A percentile compares a stretch with the other conserved stretches of the same genome.
Conservation (phyloP, 2,329 filamentous ascomycete species). For the Tolypocladium pustulatum region DNA sequence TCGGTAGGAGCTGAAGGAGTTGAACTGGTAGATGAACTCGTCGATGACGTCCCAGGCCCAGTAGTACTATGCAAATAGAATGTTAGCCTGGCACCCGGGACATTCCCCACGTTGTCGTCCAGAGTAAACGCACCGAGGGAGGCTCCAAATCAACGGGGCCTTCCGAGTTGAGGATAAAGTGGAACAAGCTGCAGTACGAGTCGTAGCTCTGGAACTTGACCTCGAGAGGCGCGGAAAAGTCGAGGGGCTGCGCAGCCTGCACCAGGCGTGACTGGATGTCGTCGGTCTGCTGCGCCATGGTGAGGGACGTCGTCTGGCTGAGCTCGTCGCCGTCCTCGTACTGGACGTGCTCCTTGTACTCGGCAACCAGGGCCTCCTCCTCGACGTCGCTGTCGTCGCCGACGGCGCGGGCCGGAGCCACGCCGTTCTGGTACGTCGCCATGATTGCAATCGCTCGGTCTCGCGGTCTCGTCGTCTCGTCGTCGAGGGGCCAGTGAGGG, state of each 20-base stretch:
- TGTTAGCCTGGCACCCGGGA: constrained; percentile 1
- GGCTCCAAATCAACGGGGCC: constrained; percentile 97
- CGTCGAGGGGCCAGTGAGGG: constrained; percentile 8
- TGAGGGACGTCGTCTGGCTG: constrained; percentile 61
- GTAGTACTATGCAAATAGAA: constrained; percentile 59
- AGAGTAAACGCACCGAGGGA: constrained; percentile 65
- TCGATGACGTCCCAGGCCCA: constrained; percentile 99
- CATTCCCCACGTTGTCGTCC: not conserved
- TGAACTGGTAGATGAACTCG: constrained; percentile 99
- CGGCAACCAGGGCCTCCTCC: constrained; percentile 89
- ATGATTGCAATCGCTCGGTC: constrained; percentile 29
- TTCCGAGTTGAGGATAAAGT: constrained; percentile 98
- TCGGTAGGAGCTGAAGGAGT: constrained; percentile 96
- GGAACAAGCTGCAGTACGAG: constrained; percentile 98
- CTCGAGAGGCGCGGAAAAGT: constrained; percentile 91
- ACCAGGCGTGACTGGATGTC: constrained; percentile 89
- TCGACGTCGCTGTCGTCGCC: constrained; percentile 88
- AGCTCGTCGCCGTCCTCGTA: constrained; percentile 80
- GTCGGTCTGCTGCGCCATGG: constrained; percentile 65
- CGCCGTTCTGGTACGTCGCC: constrained; percentile 53
- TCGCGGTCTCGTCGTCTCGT: constrained; percentile 13
- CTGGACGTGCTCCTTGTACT: constrained; percentile 93
- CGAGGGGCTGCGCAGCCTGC: constrained; percentile 86
- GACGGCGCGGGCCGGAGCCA: constrained; percentile 46
- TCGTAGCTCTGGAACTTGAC: constrained; percentile 99